Evolutionary conservation across 2,329 filamentous ascomycete species (phyloP), one percentile per base, ranked within the genome.

Genomic region (Neofusicoccum laricinum): DNA sequence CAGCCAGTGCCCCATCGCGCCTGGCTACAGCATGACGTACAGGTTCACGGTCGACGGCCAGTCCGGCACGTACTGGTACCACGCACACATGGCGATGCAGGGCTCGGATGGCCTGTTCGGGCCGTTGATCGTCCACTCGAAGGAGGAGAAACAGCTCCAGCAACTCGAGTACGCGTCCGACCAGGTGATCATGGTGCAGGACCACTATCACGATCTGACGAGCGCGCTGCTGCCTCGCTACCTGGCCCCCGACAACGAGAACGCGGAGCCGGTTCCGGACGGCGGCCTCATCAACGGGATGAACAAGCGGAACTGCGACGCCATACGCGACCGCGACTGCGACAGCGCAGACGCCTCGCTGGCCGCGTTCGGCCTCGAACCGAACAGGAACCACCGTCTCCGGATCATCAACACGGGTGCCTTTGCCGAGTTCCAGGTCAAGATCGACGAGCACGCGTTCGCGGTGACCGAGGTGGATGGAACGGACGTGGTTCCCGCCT

Each of bases 61-160:
- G 30, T 57, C 87, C 0, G 90, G 90, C 30, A 91, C 90, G 0
- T 93, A 92, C 75, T 93, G 90, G 90, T 93, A 93, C 69, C 89
- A 92, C 72, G 89, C 87, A 2, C 89, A 92, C 71, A 82, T 83
- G 21, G 81, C 82, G 67, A 86, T 84, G 30, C 88, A 90, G 72
- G 91, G 91, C 66, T 88, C 89, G 1, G 89, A 92, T 72, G 89
- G 89, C 7, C 79, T 90, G 3, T 81, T 88, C 25, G 88, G 84
- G 0, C 83, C 88, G 0, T 75, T 91, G 19, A 84, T 91, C 61
- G 79, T 91, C 15, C 85, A 90, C 57, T 81, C 40, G 21, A 71
- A 75, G 41, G 77, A 82, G 53, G 76, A 85, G 61, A 81, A 82
- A 11, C 75, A 68, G 15, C 43, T 78, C 34, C 79, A 80, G 64